phyloP scores from a whole-genome alignment of 2,329 filamentous ascomycete genomes.

The Neofusicoccum cordaticola region DNA sequence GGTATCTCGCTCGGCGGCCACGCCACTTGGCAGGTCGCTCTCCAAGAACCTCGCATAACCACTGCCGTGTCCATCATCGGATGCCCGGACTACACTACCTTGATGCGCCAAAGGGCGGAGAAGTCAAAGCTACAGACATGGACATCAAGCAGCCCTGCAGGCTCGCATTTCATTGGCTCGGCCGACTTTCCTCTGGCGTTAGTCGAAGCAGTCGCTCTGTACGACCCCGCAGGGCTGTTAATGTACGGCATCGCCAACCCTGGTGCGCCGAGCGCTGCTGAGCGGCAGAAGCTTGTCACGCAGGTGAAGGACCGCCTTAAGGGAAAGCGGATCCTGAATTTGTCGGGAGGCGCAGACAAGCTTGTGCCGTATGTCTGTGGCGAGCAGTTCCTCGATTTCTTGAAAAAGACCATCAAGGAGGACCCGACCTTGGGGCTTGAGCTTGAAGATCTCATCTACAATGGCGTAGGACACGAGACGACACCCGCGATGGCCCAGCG shows the following conservation, averaged over 20 bases:
- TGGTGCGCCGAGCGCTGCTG: constrained; percentile 23
- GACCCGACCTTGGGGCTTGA: constrained; percentile 50
- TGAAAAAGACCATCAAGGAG: constrained; percentile 58
- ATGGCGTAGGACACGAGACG: constrained; percentile 68
- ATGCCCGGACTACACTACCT: constrained; percentile 79
- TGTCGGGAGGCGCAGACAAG: constrained; percentile 66
- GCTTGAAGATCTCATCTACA: constrained; percentile 66
- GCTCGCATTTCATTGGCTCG: constrained; percentile 69
- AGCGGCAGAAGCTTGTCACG: constrained; percentile 33
- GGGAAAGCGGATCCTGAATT: constrained; percentile 61
- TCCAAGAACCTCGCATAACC: constrained; percentile 75
- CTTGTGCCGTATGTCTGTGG: constrained; percentile 67
- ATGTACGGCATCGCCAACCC: constrained; percentile 43
- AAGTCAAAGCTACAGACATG: constrained; percentile 65
- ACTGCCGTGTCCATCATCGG: constrained; percentile 79
- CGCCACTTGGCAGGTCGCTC: constrained; percentile 77
- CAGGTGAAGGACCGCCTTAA: constrained; percentile 35
- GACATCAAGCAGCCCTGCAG: constrained; percentile 54
- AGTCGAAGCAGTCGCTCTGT: constrained; percentile 59
- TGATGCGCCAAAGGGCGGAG: constrained; percentile 77
- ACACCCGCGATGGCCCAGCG: constrained; percentile 64
- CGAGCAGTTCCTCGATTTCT: constrained; percentile 59
- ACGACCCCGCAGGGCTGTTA: constrained; percentile 74
- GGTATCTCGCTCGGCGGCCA: constrained; percentile 88
- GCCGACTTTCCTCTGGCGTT: constrained; percentile 72